These are phyloP conservation scores for Purshia tridentata DNA, from an alignment of 306 rosid species.

Conservation along the genomic window DNA sequence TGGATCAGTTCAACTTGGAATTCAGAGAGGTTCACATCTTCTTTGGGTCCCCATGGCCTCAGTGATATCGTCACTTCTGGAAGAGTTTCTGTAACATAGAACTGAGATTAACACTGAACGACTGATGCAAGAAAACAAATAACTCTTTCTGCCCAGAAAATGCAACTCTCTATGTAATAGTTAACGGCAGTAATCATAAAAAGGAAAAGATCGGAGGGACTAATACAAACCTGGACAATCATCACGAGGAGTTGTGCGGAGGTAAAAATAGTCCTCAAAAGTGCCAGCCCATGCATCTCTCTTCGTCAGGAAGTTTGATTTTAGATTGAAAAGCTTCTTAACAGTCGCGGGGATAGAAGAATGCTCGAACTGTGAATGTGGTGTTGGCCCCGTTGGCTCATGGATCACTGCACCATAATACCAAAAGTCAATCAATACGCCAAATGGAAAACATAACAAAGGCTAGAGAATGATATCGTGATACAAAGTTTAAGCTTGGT, in stretches of 20 bases:
- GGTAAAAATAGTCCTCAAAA: slow-evolving; percentile 65
- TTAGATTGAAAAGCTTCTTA: slow-evolving; percentile 89
- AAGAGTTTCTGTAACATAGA: slow-evolving; percentile 56
- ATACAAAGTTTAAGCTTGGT: neutral
- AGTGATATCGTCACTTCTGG: slow-evolving; percentile 59
- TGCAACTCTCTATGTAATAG: neutral
- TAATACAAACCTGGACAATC: slow-evolving; percentile 87
- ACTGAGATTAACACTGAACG: slow-evolving; percentile 12
- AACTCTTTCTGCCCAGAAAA: neutral
- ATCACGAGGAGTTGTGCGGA: slow-evolving; percentile 74
- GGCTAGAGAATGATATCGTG: neutral
- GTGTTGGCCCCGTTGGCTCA: slow-evolving; percentile 80
- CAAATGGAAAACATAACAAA: neutral
- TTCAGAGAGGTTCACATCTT: slow-evolving; percentile 72
- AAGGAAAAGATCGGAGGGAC: slow-evolving; percentile 6
- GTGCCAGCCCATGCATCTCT: slow-evolving; percentile 99
- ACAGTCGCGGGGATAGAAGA: slow-evolving; percentile 91
- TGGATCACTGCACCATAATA: slow-evolving; percentile 63
- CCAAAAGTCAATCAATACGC: slow-evolving; percentile 3
- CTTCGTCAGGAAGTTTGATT: slow-evolving; percentile 87
- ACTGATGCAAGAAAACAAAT: neutral
- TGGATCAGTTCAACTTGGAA: slow-evolving; percentile 88
- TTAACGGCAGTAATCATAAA: neutral
- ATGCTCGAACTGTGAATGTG: slow-evolving; percentile 76
- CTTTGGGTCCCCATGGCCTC: slow-evolving; percentile 72